Conservation (phyloP, 2,329 filamentous ascomycete genomes). For the Aspergillus quadricinctus region DNA sequence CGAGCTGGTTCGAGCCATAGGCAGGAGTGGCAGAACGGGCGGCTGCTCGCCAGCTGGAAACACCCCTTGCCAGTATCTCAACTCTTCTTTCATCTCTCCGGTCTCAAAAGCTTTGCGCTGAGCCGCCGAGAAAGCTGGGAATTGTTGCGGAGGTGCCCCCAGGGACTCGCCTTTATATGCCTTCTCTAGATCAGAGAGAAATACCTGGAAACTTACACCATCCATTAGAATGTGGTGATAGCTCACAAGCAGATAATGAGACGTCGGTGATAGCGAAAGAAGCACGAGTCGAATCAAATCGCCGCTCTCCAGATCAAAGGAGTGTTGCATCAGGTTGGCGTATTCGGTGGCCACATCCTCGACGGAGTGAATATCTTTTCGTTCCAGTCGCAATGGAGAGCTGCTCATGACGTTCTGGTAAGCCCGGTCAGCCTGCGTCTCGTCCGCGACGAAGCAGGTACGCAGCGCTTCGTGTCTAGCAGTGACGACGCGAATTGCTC, state of each 20-base stretch:
- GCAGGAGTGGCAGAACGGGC: too few species aligned
- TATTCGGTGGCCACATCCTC: slow-evolving; percentile 19
- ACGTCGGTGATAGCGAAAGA: slow-evolving; percentile 27
- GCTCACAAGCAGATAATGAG: slow-evolving; percentile 39
- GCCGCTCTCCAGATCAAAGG: slow-evolving; percentile 36
- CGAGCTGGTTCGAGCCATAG: too few species aligned
- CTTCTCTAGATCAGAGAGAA: slow-evolving; percentile 41
- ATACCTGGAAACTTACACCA: slow-evolving; percentile 37
- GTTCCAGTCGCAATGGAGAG: slow-evolving; percentile 24
- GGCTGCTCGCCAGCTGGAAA: slow-evolving; percentile 11
- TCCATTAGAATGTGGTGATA: slow-evolving; percentile 50
- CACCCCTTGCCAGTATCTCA: slow-evolving; percentile 33
- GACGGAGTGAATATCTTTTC: slow-evolving; percentile 14
- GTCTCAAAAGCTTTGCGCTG: slow-evolving; percentile 24
- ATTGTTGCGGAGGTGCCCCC: slow-evolving; percentile 21
- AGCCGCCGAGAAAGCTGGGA: slow-evolving; percentile 25
- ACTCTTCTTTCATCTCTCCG: slow-evolving; percentile 22
- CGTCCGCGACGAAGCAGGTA: too few species aligned
- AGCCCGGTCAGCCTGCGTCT: slow-evolving; percentile 12
- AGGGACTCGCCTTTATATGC: slow-evolving; percentile 33
- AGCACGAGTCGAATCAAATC: slow-evolving; percentile 20
- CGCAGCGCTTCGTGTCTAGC: too few species aligned
- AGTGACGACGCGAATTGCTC: too few species aligned
- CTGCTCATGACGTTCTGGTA: slow-evolving; percentile 21
- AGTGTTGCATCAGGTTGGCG: slow-evolving; percentile 16